These are phyloP conservation scores for Wickerhamiella dianesei DNA, from an alignment of 805 yeast species.

Conservation along the genomic window DNA sequence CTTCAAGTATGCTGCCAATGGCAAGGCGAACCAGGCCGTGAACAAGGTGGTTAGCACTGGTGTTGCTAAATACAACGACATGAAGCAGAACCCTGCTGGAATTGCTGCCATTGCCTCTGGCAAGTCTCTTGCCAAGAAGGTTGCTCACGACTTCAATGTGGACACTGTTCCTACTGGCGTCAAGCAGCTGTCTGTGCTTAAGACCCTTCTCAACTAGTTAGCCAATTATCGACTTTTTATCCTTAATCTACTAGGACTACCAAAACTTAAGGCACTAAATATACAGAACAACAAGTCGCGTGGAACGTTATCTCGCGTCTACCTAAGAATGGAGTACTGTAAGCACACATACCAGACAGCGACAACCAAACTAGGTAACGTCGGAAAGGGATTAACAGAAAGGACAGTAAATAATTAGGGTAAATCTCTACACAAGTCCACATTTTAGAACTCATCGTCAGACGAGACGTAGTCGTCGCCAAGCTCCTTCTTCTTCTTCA, in stretches of 20 bases:
- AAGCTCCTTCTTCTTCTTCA: constrained; percentile 99
- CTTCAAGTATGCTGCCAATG: constrained; percentile 2
- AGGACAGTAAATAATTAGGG: not conserved
- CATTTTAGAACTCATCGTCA: constrained; percentile 64
- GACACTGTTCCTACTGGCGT: constrained; percentile 3
- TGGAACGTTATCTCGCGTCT: too few species aligned
- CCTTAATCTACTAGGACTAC: too few species aligned
- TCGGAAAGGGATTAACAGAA: not conserved
- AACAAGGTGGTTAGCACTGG: constrained; percentile 6
- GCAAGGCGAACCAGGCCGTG: constrained; percentile 4
- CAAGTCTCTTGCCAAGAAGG: constrained; percentile 8
- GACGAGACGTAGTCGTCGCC: constrained; percentile 99
- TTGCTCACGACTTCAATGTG: constrained; percentile 15
- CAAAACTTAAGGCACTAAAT: too few species aligned
- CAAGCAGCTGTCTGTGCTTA: not conserved
- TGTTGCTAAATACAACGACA: constrained; percentile 3
- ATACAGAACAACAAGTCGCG: too few species aligned
- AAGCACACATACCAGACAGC: too few species aligned
- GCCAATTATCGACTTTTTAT: too few species aligned
- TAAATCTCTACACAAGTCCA: not conserved
- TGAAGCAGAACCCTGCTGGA: constrained; percentile 13
- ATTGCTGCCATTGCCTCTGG: constrained; percentile 13
- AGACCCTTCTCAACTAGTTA: not conserved
- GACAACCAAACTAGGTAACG: too few species aligned
- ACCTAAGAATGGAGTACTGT: too few species aligned